Evolutionary conservation across 1,139 yeast genomes (phyloP).

Genomic region (Pneumocystis canis): DNA sequence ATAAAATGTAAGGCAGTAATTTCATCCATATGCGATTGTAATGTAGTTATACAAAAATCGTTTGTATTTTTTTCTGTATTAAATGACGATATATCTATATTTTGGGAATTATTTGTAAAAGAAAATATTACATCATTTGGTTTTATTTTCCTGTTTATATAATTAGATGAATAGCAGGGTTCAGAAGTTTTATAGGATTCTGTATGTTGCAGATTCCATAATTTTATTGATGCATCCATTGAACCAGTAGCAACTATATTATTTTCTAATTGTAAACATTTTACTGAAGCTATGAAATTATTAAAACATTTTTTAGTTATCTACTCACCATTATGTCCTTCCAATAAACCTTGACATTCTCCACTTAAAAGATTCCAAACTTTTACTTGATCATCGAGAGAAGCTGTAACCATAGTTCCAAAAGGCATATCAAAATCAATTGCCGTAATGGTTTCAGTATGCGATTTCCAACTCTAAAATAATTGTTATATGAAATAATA

Average conservation of each 20-base stretch:
- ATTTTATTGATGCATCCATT: constrained; percentile 42
- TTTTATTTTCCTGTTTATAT: constrained; percentile 7
- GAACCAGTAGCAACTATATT: constrained; percentile 46
- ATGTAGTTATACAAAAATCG: constrained; percentile 31
- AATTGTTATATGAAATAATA: not conserved
- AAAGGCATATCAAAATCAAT: constrained; percentile 57
- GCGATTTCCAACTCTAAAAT: constrained; percentile 36
- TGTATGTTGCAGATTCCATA: constrained; percentile 39
- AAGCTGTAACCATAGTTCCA: constrained; percentile 62
- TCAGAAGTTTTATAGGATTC: constrained; percentile 14
- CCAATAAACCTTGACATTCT: constrained; percentile 23
- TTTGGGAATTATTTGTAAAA: constrained; percentile 10
- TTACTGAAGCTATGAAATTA: constrained; percentile 37
- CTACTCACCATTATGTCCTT: constrained; percentile 28
- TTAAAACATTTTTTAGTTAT: constrained; percentile 30
- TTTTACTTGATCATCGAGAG: constrained; percentile 63
- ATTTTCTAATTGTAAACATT: constrained; percentile 43
- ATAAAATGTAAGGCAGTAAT: constrained; percentile 46
- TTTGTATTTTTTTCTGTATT: constrained; percentile 3
- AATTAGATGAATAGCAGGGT: constrained; percentile 2
- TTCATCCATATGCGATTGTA: constrained; percentile 51
- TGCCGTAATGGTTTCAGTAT: constrained; percentile 37
- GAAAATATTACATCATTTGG: constrained; percentile 15
- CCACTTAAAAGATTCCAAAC: constrained; percentile 66
- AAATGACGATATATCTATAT: not conserved